Evolutionary conservation across 176 grass and related monocot species (phyloP).

Genomic region (Oryza brachyantha): DNA sequence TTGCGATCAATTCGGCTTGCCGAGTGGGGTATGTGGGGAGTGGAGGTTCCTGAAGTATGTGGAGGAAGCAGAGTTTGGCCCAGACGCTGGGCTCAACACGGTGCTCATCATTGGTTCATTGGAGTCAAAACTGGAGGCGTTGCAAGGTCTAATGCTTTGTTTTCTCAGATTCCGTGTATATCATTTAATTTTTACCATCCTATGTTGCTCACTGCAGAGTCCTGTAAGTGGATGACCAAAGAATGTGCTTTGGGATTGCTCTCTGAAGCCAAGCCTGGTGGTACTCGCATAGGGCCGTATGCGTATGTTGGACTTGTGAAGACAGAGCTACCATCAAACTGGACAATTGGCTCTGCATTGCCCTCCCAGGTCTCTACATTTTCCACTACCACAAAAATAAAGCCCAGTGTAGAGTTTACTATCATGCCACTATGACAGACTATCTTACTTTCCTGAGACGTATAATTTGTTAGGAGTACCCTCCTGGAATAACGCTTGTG

Average conservation of each 20-base stretch:
- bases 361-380: conserved; percentile 58
- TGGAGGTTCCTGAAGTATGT: conserved; percentile 56
- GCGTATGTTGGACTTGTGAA: conserved; percentile 47
- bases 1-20: conserved; percentile 36
- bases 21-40: conserved; percentile 30
- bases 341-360: conserved; percentile 16
- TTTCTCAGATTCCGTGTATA: background rate
- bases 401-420: background rate
- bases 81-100: conserved; percentile 52
- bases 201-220: conserved; percentile 40
- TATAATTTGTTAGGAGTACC: conserved; percentile 67
- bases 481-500: conserved; percentile 81
- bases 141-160: conserved; percentile 43
- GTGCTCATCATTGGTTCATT: conserved; percentile 52
- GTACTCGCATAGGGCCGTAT: conserved; percentile 60
- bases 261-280: conserved; percentile 34
- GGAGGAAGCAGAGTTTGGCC: conserved; percentile 88
- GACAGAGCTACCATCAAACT: conserved; percentile 28
- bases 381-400: background rate
- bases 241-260: conserved; percentile 50
- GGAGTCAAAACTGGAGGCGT: conserved; percentile 37
- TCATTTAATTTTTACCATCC: background rate
- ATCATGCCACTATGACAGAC: background rate
- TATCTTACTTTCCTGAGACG: conserved; percentile 6
- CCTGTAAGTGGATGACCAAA: conserved; percentile 72